Evolutionary conservation across 345 rosid species (phyloP).

Genomic region (Salix dunnii): DNA sequence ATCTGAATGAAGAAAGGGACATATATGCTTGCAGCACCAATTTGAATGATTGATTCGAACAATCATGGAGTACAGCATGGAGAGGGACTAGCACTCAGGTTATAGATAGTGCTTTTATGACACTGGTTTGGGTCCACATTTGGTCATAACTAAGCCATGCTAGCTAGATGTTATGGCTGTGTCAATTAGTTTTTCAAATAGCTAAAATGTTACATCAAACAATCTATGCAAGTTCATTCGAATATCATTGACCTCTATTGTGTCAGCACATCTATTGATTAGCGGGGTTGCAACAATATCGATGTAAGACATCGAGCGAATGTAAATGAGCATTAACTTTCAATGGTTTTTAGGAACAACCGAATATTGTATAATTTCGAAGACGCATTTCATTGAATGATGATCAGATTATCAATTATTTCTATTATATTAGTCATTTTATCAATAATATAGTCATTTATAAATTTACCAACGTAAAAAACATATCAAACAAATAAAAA

Average conservation of each 20-base stretch:
- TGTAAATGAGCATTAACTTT: no score
- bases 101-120: neutral
- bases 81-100: neutral
- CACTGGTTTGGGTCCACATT: neutral
- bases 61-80: neutral
- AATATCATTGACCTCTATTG: neutral
- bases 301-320: no score
- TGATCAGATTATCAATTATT: no score
- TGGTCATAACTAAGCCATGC: neutral
- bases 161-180: neutral
- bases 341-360: no score
- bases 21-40: neutral
- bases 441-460: no score
- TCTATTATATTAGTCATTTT: no score
- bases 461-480: no score
- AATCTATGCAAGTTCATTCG: neutral
- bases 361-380: no score
- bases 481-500: no score
- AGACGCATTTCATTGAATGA: no score
- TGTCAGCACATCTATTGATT: no score
- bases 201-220: neutral
- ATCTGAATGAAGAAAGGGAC: neutral
- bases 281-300: no score
- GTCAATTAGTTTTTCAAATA: neutral
- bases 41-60: constrained; percentile 7